Evolutionary conservation across 176 grass and related monocot species (phyloP).

Genomic region (Hsuehochloa calcarea): DNA sequence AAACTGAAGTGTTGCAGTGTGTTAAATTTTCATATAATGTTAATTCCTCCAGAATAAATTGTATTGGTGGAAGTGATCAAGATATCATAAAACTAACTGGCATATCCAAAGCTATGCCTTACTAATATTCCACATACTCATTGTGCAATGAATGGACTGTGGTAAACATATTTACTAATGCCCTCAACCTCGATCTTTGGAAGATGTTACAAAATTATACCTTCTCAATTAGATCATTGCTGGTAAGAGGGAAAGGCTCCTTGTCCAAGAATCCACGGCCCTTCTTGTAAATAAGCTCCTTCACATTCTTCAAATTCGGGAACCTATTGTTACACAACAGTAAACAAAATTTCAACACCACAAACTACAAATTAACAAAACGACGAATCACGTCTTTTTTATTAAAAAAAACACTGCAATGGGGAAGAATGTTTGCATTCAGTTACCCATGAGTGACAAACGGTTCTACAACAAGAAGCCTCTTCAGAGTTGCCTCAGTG

Average conservation of each 20-base stretch:
- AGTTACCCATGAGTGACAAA: constrained; percentile 87
- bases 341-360: not conserved
- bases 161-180: not conserved
- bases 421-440: not conserved
- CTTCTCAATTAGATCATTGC: constrained; percentile 90
- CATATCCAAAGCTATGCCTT: not conserved
- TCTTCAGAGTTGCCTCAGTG: constrained; percentile 60
- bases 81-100: not conserved
- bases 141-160: not conserved
- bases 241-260: constrained; percentile 79
- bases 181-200: not conserved
- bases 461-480: constrained; percentile 71
- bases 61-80: not conserved
- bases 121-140: not conserved
- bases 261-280: constrained; percentile 61
- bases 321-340: constrained; percentile 36
- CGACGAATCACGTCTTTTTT: not conserved
- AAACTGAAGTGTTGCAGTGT: not conserved
- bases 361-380: not conserved
- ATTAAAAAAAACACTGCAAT: not conserved
- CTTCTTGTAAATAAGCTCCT: constrained; percentile 91
- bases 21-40: not conserved
- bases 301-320: constrained; percentile 83
- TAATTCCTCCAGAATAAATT: not conserved
- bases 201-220: constrained; percentile 46